phyloP scores from a whole-genome alignment of 192 early-diverging fungal species.

The Backusella liffmaniae region DNA sequence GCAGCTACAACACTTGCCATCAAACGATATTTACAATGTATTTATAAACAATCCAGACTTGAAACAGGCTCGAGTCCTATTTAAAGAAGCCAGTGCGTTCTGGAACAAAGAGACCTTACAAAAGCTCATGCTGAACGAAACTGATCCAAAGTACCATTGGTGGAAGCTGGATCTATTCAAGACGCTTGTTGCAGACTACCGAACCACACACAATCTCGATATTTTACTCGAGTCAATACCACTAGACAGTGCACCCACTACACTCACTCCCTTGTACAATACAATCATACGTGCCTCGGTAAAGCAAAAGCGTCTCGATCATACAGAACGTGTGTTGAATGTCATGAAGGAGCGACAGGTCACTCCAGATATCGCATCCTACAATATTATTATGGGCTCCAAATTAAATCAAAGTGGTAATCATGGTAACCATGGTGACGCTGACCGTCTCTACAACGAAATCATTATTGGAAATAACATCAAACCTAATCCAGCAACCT shows the following conservation, averaged over 20 bases:
- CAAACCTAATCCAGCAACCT: slow-evolving; percentile 18
- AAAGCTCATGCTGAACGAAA: background rate
- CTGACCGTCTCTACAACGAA: background rate
- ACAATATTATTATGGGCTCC: slow-evolving; percentile 17
- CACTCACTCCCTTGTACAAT: background rate
- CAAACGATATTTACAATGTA: slow-evolving; percentile 6
- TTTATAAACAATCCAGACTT: background rate
- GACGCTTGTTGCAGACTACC: background rate
- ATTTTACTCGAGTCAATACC: slow-evolving; percentile 1
- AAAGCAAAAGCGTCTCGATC: slow-evolving; percentile 9
- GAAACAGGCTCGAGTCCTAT: background rate
- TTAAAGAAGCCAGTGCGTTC: background rate
- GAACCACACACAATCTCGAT: background rate
- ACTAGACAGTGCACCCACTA: too few species aligned
- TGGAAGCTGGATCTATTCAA: slow-evolving; percentile 6
- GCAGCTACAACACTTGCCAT: background rate
- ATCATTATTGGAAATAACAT: background rate
- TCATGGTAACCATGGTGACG: background rate
- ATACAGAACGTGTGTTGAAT: background rate
- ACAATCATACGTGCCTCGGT: background rate
- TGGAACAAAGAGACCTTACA: slow-evolving; percentile 2
- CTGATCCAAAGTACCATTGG: background rate
- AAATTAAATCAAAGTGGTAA: background rate
- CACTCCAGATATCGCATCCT: slow-evolving; percentile 11
- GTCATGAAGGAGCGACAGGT: background rate